Evolutionary conservation across 2,329 filamentous ascomycete species (phyloP), one percentile per base, ranked within the genome.

Genomic region (Aspergillus caelatus): DNA sequence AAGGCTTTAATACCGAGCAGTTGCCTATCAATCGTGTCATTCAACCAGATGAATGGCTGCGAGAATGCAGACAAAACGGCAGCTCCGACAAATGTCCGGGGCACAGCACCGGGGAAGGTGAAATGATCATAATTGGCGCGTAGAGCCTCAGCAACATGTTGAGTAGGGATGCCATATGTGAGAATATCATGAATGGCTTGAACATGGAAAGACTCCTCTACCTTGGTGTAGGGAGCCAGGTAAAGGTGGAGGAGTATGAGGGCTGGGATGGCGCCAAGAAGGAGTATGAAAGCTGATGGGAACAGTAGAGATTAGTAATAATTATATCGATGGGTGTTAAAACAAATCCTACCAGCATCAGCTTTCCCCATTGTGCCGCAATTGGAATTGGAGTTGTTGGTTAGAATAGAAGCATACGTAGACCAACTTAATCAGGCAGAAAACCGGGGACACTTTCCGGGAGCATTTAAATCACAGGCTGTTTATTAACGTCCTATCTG

Each of bases 131-230:
- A 99, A 57, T 86, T 81, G 4, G 82, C 74, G 19, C 83, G 83
- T 19, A 95, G 80, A 45, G 83, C 85, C 14, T 82, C 75, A 58
- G 81, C 74, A 19, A 85, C 75, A 69, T 89, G 82, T 23, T 79
- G 75, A 1, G 82, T 84, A 0, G 92, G 92, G 1, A 92, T 88
- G 28, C 93, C 93, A 75, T 95, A 93, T 43, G 86, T 85, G 64
- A 97, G 78, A 41, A 99, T 90, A 77, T 99, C 95, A 78, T 98
- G 95, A 3, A 89, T 86, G 7, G 95, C 95, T 78, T 99, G 95
- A 63, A 98, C 88, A 77, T 97, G 97, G 86, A 99, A 98, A 0
- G 94, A 98, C 79, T 99, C 95, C 78, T 99, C 95, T 64, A 99
- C 95, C 78, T 99, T 99, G 62, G 94, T 97, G 81, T 96, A 94